Evolutionary conservation across 176 grass and related monocot species (phyloP), one percentile per base, ranked within the genome.

Genomic region (Juncus inflexus): DNA sequence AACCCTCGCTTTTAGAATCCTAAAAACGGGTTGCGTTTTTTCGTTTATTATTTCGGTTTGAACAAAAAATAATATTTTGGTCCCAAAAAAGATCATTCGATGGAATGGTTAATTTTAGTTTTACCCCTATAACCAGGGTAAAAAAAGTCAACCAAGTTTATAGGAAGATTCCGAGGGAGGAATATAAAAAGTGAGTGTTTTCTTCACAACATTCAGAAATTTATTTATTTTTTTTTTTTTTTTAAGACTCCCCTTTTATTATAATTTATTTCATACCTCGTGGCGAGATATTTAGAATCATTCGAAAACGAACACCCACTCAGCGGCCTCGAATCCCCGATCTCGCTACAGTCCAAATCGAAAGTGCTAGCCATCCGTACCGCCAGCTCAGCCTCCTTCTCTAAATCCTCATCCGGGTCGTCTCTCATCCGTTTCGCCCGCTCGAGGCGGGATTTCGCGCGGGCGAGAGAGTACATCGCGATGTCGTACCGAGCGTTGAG

Each of bases 271-370:
- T 36, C 38, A 38, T 83, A 89, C 87, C 91, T 88, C 70, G 87
- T 96, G 47, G 91, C 91, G 2, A 96, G 87, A 80, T 90, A 70
- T 50, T 74, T 80, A 0, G 57, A 61, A 64, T 96, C 84, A 4
- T 58, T 67, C 57, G 91, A 96, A 81, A 96, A 96, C 35, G 91
- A 96, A 60, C 87, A 96, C 36, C 81, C 84, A 0, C 84, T 85
- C 49, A 96, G 92, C 1, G 92, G 92, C 5, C 92, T 76, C 37
- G 86, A 79, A 74, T 97, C 92, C 36, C 85, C 92, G 74, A 97
- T 91, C 74, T 97, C 92, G 67, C 85, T 91, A 72, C 85, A 97
- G 63, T 97, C 87, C 3, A 97, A 78, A 63, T 83, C 77, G 68
- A 97, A 91, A 1, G 52, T 82, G 11, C 40, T 65, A 9, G 84